Base-by-base conservation (phyloP, 805 yeast species). In the Pichia manshurica region DNA sequence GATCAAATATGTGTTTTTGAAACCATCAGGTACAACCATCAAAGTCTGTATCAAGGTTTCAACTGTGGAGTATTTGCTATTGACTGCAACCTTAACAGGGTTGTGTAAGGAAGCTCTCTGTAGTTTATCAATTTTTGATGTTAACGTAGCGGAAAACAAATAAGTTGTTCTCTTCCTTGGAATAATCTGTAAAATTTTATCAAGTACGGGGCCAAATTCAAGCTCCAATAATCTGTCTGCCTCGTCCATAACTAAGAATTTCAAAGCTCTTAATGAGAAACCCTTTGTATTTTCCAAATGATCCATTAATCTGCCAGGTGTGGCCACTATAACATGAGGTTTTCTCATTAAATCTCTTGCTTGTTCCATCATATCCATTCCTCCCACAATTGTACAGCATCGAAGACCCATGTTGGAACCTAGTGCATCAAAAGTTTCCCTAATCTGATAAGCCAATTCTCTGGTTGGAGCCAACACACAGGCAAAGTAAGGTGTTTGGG, bases 321-420 rank as follows among this genome's bases (percentile, higher is more conserved):
- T 93, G 19, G 98, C 98, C 52, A 91, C 95, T 47, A 91, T 77
- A 40, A 91, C 78, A 62, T 91, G 99, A 3, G 99, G 99, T 59
- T 87, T 89, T 56, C 93, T 78, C 84, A 87, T 85, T 58, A 91
- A 73, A 54, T 93, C 96, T 52, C 95, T 77, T 0, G 97, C 93
- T 67, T 91, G 99, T 56, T 89, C 96, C 93, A 93, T 88, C 86
- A 87, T 85, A 63, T 88, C 96, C 91, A 93, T 90, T 52, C 99
- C 99, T 57, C 99, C 99, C 33, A 93, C 96, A 53, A 91, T 78
- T 49, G 95, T 89, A 3, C 82, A 82, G 20, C 91, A 75, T 59
- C 95, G 75, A n/a, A 91, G 77, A 1, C 98, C 99, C 96, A 93
- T 93, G 8, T 80, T 69, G 1, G 87, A 69, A 0, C 99, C 99